Percentiles rank a stretch among this genome's conserved stretches.
These are phyloP conservation scores for Telopea speciosissima DNA, from an alignment of 177 flowering plant species.

Conservation along the genomic window DNA sequence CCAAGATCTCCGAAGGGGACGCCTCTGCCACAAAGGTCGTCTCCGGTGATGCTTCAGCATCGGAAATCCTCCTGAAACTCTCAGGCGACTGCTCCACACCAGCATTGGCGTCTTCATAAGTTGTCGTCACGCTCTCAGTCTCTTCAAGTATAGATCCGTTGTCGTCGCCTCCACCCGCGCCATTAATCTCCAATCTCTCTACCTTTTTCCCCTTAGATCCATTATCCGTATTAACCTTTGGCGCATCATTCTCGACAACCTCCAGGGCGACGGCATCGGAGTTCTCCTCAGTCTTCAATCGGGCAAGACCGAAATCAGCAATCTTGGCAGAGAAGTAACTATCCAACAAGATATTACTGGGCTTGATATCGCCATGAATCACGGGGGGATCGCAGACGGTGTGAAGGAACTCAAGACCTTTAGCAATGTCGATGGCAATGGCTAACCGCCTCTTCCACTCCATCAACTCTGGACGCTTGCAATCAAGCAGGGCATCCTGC, in stretches of 20 bases:
- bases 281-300: conserved; percentile 35
- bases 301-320: conserved; percentile 87
- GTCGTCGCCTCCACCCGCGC: conserved; percentile 29
- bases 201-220: conserved; percentile 16
- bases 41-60: conserved; percentile 44
- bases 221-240: conserved; percentile 12
- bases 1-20: conserved; percentile 50
- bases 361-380: conserved; percentile 92
- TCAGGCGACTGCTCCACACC: conserved; percentile 57
- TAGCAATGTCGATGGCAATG: conserved; percentile 47
- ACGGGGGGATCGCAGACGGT: conserved; percentile 47
- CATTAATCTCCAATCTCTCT: conserved; percentile 15
- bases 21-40: conserved; percentile 25
- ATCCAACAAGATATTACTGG: conserved; percentile 79
- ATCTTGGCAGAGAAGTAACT: conserved; percentile 64
- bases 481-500: conserved; percentile 72
- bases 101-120: conserved; percentile 33
- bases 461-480: conserved; percentile 58
- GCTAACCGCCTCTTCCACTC: conserved; percentile 54
- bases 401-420: conserved; percentile 63
- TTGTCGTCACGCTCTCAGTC: conserved; percentile 56
- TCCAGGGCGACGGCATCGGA: conserved; percentile 15
- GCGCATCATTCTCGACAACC: conserved; percentile 12
- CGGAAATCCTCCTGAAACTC: conserved; percentile 32
- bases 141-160: conserved; percentile 70